These are phyloP conservation scores for Tillandsia fasciculata DNA, from an alignment of 176 grass and related monocot genomes.

Conservation along the genomic window DNA sequence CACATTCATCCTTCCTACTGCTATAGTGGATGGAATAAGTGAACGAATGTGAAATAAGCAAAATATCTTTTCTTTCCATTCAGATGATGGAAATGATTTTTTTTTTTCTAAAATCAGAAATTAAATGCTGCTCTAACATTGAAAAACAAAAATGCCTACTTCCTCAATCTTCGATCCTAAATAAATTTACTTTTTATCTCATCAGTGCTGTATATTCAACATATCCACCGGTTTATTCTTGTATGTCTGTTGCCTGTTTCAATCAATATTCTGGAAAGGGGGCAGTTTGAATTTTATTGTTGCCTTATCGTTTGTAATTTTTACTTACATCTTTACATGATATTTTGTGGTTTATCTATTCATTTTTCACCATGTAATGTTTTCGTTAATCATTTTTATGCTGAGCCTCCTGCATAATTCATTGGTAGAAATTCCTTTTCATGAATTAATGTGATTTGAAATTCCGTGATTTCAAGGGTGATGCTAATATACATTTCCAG, in stretches of 20 bases:
- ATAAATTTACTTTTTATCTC: too few species aligned
- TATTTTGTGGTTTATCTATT: not conserved
- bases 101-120: not conserved
- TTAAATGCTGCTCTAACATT: too few species aligned
- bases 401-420: not conserved
- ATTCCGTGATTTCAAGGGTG: slow-evolving; percentile 11
- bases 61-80: not conserved
- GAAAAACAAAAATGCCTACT: too few species aligned
- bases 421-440: not conserved
- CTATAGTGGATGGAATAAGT: not conserved
- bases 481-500: slow-evolving; percentile 23
- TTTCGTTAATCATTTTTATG: not conserved
- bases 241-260: too few species aligned
- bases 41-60: too few species aligned
- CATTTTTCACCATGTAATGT: not conserved
- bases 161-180: too few species aligned
- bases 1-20: not conserved
- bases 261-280: too few species aligned
- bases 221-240: too few species aligned
- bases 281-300: not conserved
- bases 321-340: not conserved
- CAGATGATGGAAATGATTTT: not conserved
- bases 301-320: not conserved
- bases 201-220: too few species aligned
- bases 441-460: not conserved